phyloP scores from a whole-genome alignment of 2,329 filamentous ascomycete species.

The Coniochaeta ligniaria region DNA sequence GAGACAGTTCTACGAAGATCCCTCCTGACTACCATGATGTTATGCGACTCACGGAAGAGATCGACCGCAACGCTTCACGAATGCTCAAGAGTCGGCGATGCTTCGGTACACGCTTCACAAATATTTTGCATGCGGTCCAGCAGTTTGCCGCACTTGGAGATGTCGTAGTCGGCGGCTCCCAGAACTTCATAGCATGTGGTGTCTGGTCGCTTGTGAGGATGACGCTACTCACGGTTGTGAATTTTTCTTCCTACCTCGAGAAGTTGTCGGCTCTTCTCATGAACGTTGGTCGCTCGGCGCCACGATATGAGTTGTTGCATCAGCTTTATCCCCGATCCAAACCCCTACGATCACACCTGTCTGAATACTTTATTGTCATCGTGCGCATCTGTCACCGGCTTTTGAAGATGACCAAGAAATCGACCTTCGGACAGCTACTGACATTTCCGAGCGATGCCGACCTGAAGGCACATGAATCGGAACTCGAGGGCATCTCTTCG shows the following conservation, averaged over 20 bases:
- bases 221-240: constrained; percentile 28
- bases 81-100: constrained; percentile 16
- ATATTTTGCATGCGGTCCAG: constrained; percentile 30
- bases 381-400: constrained; percentile 29
- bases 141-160: constrained; percentile 35
- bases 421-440: constrained; percentile 20
- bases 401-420: constrained; percentile 24
- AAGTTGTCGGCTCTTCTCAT: constrained; percentile 32
- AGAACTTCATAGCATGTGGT: constrained; percentile 35
- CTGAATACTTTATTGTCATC: constrained; percentile 32
- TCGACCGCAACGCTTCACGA: constrained; percentile 19
- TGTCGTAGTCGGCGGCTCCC: constrained; percentile 30
- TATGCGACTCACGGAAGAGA: constrained; percentile 30
- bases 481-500: constrained; percentile 25
- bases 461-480: constrained; percentile 20
- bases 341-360: constrained; percentile 23
- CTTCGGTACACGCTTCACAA: constrained; percentile 32
- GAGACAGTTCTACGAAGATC: constrained; percentile 8
- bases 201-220: constrained; percentile 36
- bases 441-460: constrained; percentile 22
- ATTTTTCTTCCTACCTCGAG: constrained; percentile 26
- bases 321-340: constrained; percentile 30
- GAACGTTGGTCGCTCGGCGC: constrained; percentile 28
- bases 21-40: constrained; percentile 26
- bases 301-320: constrained; percentile 29